Evolutionary conservation across 257 asterid genomes (phyloP), one percentile per base, ranked within the genome.

Genomic region (Nicotiana sylvestris): DNA sequence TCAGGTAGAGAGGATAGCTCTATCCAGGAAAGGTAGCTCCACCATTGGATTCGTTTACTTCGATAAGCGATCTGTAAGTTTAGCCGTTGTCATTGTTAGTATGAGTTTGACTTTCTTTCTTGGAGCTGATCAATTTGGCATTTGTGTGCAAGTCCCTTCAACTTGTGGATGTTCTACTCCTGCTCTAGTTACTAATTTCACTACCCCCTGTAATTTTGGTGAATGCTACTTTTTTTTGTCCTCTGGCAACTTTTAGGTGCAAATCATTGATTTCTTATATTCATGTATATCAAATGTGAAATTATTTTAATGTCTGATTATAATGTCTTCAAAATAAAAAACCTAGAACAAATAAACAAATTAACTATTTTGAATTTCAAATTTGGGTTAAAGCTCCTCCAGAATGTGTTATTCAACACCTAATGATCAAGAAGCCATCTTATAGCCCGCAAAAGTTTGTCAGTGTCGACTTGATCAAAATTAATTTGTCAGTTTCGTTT

Each of bases 21-120:
- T 94, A 78, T 87, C 93, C 82, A 91, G 85, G 85, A 95, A 84
- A 84, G 91, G 95, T 72, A 82, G 85, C 87, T 81, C 86, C 66
- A 89, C 91, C 1, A 86, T 95, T 78, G 99, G 97, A 53, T 95
- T 95, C 84, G 92, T 95, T 86, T 95, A 95, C 90, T 95, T 94
- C 83, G 64, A 86, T 25, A 90, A 87, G 62, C 90, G 99, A 88
- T 85, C 86, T 51, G 99, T 94, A 88, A 90, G 97, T 85, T 85
- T 78, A 81, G 81, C 66, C 83, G 55, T 55, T 67, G 70, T 65
- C 78, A 46, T 46, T 67, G 65, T 33, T 84, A 43, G 66, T 77
- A 51, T 29, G 35, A 37, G 61, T 51, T 74, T 82, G 57, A 27
- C 61, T 46, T 74, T 74, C 6, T 25, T 74, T 70, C 53, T 68